Percentiles rank a stretch among this genome's conserved stretches.
These are phyloP conservation scores for Penicillium cosmopolitanum DNA, from an alignment of 495 filamentous ascomycete genomes.

Conservation along the genomic window DNA sequence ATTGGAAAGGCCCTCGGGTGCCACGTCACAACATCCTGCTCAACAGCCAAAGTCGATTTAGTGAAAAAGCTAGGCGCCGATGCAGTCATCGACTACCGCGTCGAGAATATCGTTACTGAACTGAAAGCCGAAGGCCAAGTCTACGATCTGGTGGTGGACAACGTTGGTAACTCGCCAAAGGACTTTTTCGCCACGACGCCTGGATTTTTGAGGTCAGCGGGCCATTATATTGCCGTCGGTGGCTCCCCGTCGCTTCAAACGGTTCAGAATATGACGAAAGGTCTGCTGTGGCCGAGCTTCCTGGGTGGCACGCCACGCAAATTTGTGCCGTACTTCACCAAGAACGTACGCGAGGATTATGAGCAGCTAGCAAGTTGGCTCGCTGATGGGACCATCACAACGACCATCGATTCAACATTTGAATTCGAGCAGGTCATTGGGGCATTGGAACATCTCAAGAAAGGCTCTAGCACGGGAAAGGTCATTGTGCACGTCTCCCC, in stretches of 20 bases:
- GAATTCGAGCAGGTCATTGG: slow-evolving; percentile 61
- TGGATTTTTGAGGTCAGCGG: not conserved
- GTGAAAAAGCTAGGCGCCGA: slow-evolving; percentile 64
- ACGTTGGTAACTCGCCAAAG: slow-evolving; percentile 49
- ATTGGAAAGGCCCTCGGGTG: slow-evolving; percentile 65
- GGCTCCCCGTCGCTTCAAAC: slow-evolving; percentile 51
- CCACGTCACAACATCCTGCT: slow-evolving; percentile 60
- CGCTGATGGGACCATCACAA: slow-evolving; percentile 60
- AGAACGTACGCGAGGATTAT: slow-evolving; percentile 50
- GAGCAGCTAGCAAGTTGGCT: slow-evolving; percentile 61
- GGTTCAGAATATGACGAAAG: slow-evolving; percentile 25
- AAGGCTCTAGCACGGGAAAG: slow-evolving; percentile 63
- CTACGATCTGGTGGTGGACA: slow-evolving; percentile 63
- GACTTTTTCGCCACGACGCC: not conserved
- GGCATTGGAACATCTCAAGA: slow-evolving; percentile 63
- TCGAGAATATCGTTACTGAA: slow-evolving; percentile 41
- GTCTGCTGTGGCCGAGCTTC: slow-evolving; percentile 52
- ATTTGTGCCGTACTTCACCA: slow-evolving; percentile 47
- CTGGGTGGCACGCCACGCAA: slow-evolving; percentile 67
- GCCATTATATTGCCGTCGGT: slow-evolving; percentile 5
- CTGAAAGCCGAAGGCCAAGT: slow-evolving; percentile 53
- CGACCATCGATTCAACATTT: slow-evolving; percentile 62
- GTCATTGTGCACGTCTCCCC: slow-evolving; percentile 59
- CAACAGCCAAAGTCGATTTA: slow-evolving; percentile 57
- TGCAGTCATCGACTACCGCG: slow-evolving; percentile 67